phyloP scores from a whole-genome alignment of 305 asterid species.

The Fraxinus nigra region DNA sequence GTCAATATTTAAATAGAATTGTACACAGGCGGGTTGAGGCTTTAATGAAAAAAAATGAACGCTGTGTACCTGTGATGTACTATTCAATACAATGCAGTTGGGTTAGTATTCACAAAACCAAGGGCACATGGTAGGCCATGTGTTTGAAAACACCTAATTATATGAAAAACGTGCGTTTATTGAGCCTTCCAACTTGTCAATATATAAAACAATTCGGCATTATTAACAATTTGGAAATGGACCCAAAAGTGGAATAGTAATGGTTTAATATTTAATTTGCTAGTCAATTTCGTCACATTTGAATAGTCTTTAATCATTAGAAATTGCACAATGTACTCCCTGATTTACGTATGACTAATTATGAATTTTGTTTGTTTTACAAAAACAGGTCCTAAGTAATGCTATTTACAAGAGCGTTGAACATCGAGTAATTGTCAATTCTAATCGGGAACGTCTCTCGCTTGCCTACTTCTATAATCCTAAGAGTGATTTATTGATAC shows the following conservation, averaged over 20 bases:
- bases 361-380: not conserved
- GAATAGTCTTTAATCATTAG: not conserved
- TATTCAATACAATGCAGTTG: too few species aligned
- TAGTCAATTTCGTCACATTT: not conserved
- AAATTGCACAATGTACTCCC: not conserved
- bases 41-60: not conserved
- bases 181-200: not conserved
- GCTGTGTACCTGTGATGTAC: too few species aligned
- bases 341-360: not conserved
- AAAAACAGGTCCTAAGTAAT: constrained; percentile 56
- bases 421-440: constrained; percentile 73
- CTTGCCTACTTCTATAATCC: constrained; percentile 82
- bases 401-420: constrained; percentile 69
- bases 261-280: not conserved
- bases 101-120: constrained; percentile 20
- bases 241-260: not conserved
- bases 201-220: not conserved
- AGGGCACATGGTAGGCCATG: constrained; percentile 24
- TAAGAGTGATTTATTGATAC: constrained; percentile 50
- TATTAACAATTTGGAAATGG: not conserved
- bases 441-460: constrained; percentile 52
- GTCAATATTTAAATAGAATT: not conserved
- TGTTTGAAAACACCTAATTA: not conserved
- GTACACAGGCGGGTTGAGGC: not conserved
- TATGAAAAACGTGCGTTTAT: constrained; percentile 26